Evolutionary conservation across 257 asterid species (phyloP).

Genomic region (Linaria vulgaris): DNA sequence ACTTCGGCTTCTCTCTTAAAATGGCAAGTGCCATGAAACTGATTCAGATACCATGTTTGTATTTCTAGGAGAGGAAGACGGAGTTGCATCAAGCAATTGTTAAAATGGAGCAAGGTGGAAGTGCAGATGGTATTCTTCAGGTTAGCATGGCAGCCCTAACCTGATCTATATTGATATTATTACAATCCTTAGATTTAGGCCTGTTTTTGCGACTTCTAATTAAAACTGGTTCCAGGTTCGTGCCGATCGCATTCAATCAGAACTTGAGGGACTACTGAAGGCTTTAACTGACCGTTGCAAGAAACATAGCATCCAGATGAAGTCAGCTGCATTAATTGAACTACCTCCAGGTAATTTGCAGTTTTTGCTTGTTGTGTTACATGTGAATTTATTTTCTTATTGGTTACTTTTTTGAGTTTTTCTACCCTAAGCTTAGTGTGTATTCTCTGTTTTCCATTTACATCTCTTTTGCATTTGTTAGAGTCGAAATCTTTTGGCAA

Average conservation of each 20-base stretch:
- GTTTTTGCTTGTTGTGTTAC: constrained; percentile 27
- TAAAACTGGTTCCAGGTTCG: constrained; percentile 65
- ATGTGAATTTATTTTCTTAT: constrained; percentile 17
- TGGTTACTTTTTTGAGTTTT: constrained; percentile 3
- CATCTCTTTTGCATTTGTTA: not conserved
- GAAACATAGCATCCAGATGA: constrained; percentile 66
- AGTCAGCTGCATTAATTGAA: constrained; percentile 79
- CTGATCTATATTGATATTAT: constrained; percentile 18
- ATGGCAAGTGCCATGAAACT: constrained; percentile 11
- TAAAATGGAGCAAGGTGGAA: constrained; percentile 99
- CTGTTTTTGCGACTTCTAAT: constrained; percentile 16
- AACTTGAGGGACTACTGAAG: constrained; percentile 89
- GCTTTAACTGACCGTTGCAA: constrained; percentile 83
- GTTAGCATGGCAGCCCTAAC: constrained; percentile 37
- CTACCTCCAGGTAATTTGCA: constrained; percentile 74
- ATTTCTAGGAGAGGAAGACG: constrained; percentile 76
- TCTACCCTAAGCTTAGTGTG: constrained; percentile 2
- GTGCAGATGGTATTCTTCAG: constrained; percentile 99
- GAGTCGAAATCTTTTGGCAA: not conserved
- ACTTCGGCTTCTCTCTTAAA: constrained; percentile 1
- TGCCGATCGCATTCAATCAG: constrained; percentile 98
- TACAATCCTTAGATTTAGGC: constrained; percentile 11
- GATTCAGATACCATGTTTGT: constrained; percentile 25
- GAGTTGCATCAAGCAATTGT: constrained; percentile 89
- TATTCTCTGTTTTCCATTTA: not conserved